phyloP scores from a whole-genome alignment of 306 rosid genomes.

The Acacia melanoxylon region DNA sequence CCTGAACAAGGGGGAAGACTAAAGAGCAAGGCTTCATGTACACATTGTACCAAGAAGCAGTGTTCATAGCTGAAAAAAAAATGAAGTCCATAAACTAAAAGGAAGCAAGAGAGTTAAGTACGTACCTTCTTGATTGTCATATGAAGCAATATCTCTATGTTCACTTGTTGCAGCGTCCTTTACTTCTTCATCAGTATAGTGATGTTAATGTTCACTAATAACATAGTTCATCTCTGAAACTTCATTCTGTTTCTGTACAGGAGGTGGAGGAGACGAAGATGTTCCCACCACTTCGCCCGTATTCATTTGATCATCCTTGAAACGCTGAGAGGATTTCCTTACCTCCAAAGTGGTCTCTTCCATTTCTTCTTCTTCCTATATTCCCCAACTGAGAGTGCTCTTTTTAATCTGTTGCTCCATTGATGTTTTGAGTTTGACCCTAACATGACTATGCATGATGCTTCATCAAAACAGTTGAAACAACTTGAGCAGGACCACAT shows the following conservation, averaged over 20 bases:
- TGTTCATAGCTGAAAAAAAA: background rate
- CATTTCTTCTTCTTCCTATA: constrained; percentile 13
- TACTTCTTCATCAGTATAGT: background rate
- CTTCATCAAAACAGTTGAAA: no score
- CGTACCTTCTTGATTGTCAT: constrained; percentile 41
- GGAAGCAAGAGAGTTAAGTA: constrained; percentile 5
- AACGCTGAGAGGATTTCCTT: constrained; percentile 16
- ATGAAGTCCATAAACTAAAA: background rate
- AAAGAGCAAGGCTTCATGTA: background rate
- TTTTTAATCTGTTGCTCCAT: constrained; percentile 30
- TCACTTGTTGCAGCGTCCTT: constrained; percentile 26
- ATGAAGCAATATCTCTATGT: constrained; percentile 35
- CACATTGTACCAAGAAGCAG: background rate
- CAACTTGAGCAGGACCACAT: no score
- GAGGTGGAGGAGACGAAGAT: constrained; percentile 11
- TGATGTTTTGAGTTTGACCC: background rate
- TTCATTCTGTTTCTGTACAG: constrained; percentile 29
- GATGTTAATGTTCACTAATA: constrained; percentile 4
- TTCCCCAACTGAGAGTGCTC: constrained; percentile 14
- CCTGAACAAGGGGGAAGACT: background rate
- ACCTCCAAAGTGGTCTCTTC: constrained; percentile 37
- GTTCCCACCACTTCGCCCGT: background rate
- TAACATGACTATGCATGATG: background rate
- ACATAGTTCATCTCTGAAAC: background rate
- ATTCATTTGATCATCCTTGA: background rate